A percentile compares a stretch with the other conserved stretches of the same genome.
These are phyloP conservation scores for Saccharum officinarum DNA, from an alignment of 176 grass and related monocot genomes.

Conservation along the genomic window DNA sequence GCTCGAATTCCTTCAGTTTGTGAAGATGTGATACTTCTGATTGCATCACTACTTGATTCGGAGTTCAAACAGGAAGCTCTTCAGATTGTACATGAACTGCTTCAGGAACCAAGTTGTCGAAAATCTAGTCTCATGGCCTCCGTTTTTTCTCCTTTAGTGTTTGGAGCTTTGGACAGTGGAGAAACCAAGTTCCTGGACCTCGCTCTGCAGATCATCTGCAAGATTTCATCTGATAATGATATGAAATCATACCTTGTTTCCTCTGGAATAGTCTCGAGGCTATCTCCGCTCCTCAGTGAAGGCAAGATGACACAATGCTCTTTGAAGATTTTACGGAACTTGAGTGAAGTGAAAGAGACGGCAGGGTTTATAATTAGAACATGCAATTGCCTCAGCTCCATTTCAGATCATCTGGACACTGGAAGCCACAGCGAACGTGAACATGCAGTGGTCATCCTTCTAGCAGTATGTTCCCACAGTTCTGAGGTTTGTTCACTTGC, in stretches of 20 bases:
- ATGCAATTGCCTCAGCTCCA: neutral
- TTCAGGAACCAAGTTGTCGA: neutral
- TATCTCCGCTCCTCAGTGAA: neutral
- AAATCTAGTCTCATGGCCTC: neutral
- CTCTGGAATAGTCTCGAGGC: slow-evolving; percentile 8
- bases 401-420: slow-evolving; percentile 1
- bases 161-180: slow-evolving; percentile 1
- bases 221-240: slow-evolving; percentile 10
- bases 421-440: neutral
- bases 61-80: slow-evolving; percentile 5
- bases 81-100: neutral
- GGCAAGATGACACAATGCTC: neutral
- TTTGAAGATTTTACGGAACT: slow-evolving; percentile 12
- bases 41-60: neutral
- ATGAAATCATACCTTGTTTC: neutral
- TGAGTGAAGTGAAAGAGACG: neutral
- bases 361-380: neutral
- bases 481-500: neutral
- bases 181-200: slow-evolving; percentile 4
- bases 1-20: neutral
- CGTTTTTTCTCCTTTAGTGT: neutral
- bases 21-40: neutral
- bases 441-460: neutral
- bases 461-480: neutral
- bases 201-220: neutral